phyloP scores from a whole-genome alignment of 2,329 filamentous ascomycete genomes.

The Pleurostoma richardsiae region DNA sequence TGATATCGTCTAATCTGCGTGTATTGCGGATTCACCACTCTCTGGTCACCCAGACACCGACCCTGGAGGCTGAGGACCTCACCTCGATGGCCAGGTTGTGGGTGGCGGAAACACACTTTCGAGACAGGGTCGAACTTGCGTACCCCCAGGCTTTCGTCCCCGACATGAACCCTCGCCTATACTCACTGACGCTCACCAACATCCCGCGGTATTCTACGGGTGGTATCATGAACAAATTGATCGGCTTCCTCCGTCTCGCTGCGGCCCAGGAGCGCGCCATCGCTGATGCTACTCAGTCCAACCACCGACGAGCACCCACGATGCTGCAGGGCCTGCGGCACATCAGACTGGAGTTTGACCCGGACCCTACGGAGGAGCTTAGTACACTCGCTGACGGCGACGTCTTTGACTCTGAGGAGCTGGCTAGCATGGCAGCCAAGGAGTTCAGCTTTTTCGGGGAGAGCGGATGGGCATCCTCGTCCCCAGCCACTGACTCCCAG shows the following conservation, averaged over 20 bases:
- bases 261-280: conserved; percentile 45
- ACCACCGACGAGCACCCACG: conserved; percentile 29
- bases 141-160: conserved; percentile 46
- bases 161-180: conserved; percentile 51
- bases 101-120: conserved; percentile 39
- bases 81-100: conserved; percentile 28
- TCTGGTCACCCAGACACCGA: conserved; percentile 49
- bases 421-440: conserved; percentile 30
- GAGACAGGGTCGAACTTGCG: conserved; percentile 33
- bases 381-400: conserved; percentile 20
- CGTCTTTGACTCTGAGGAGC: conserved; percentile 33
- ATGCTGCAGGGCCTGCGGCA: conserved; percentile 47
- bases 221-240: conserved; percentile 40
- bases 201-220: conserved; percentile 51
- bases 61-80: conserved; percentile 30
- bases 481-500: neutral
- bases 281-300: conserved; percentile 15
- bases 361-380: conserved; percentile 31
- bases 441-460: conserved; percentile 43
- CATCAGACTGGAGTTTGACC: conserved; percentile 49
- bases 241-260: conserved; percentile 38
- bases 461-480: conserved; percentile 16
- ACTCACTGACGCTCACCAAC: conserved; percentile 45
- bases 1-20: conserved; percentile 47
- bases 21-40: conserved; percentile 55